Base-by-base conservation (phyloP, 768 basidiomycete species). In the Boletus edulis region DNA sequence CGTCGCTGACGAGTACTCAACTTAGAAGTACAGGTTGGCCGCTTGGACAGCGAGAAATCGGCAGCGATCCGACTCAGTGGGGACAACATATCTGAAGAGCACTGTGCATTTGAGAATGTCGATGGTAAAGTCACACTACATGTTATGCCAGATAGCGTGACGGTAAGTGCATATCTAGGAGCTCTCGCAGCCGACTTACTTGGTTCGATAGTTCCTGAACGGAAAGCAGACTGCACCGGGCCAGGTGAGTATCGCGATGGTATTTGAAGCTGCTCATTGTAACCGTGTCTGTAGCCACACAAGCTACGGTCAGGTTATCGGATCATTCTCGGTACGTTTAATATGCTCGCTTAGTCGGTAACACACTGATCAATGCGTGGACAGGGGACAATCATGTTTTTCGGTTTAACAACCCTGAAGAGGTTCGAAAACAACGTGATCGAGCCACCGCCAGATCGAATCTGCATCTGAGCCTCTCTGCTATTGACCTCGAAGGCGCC, bases 301-400 rank as follows among this genome's bases (percentile, higher is more conserved):
- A 93, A 91, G 74, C 82, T 99, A 44, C 85, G 88, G 37, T 94
- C 95, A 51, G 97, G 97, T 35, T 98, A 88, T 71, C 91, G 97
- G 31, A 91, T 99, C 66, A 99, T 99, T 69, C 82, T 99, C 48
- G 96, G 91, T 91, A 64, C 54, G 81, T 49, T 8, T 51, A 17
- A 22, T 24, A 31, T 31, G 46, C 43, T 32, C 13, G n/a, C 9
- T 9, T 34, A 20, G 13, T 59, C 32, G 50, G 38, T 24, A 29
- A 43, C 31, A 9, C 35, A 27, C 49, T 54, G 52, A 54, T 55
- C 47, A 50, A 54, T 18, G 51, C 53, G 20, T 42, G n/a, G 52
- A 45, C 56, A 92, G 91, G 96, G 51, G 95, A 98, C 62, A 87
- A 94, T 60, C 97, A 99, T 74, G 94, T 98, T 52, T 99, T 99